phyloP scores from a whole-genome alignment of 768 basidiomycete species.

The Gloeopeniophorella convolvens region DNA sequence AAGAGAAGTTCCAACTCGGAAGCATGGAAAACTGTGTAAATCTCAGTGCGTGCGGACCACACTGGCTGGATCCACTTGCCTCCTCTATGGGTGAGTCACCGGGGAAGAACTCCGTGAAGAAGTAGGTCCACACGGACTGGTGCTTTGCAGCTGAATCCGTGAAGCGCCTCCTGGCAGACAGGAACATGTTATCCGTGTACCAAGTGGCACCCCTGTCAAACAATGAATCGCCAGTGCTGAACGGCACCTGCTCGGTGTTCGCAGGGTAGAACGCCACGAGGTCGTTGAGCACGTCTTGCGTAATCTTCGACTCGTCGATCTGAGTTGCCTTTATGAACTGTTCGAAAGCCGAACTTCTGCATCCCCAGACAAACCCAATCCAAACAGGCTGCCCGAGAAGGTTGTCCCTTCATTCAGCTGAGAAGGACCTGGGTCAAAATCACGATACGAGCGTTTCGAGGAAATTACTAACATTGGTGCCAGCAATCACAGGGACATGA shows the following conservation, averaged over 20 bases:
- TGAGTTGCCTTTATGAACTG: constrained; percentile 42
- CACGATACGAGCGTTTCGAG: constrained; percentile 42
- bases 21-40: constrained; percentile 37
- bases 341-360: constrained; percentile 41
- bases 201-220: constrained; percentile 51
- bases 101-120: constrained; percentile 52
- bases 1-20: constrained; percentile 45
- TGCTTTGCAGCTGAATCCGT: constrained; percentile 40
- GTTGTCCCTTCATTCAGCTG: constrained; percentile 50
- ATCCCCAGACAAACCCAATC: constrained; percentile 33
- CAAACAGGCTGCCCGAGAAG: constrained; percentile 36
- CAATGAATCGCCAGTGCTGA: constrained; percentile 53
- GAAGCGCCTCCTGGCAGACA: constrained; percentile 44
- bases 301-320: constrained; percentile 47
- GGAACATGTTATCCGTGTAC: constrained; percentile 55
- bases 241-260: constrained; percentile 40
- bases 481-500: constrained; percentile 44
- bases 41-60: not conserved
- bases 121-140: constrained; percentile 48
- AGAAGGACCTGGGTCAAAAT: constrained; percentile 33
- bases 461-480: constrained; percentile 40
- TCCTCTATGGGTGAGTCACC: constrained; percentile 43
- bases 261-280: constrained; percentile 41
- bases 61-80: constrained; percentile 30
- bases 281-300: constrained; percentile 33